A percentile compares a stretch with the other conserved stretches of the same genome.
phyloP scores from a whole-genome alignment of 305 asterid species.

The Fraxinus latifolia region DNA sequence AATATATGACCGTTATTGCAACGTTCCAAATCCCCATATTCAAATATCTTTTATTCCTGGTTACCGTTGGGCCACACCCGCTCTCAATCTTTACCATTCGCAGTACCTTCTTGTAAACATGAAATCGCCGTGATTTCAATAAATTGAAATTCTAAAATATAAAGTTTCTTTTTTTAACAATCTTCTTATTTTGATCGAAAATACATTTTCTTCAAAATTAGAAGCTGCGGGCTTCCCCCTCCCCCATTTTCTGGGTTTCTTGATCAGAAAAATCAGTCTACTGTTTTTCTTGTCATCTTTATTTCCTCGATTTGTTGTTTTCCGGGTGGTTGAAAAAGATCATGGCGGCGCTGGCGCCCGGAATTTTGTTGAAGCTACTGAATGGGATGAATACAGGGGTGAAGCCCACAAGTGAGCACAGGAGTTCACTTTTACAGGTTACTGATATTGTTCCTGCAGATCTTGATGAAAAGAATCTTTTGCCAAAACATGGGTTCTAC shows the following conservation, averaged over 20 bases:
- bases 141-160: neutral
- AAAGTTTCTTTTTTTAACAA: neutral
- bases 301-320: neutral
- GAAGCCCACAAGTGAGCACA: constrained; percentile 80
- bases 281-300: neutral
- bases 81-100: constrained; percentile 20
- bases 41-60: constrained; percentile 17
- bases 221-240: neutral
- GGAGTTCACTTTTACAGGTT: constrained; percentile 84
- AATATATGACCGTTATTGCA: constrained; percentile 45
- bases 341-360: constrained; percentile 89
- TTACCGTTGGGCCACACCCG: constrained; percentile 38
- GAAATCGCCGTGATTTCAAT: constrained; percentile 17
- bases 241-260: neutral
- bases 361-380: constrained; percentile 72
- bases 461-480: constrained; percentile 78
- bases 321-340: neutral
- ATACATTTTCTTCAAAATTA: neutral
- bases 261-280: neutral
- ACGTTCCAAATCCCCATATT: constrained; percentile 34
- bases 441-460: constrained; percentile 98
- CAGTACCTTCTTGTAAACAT: neutral
- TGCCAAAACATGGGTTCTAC: constrained; percentile 86
- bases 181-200: neutral
- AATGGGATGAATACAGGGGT: constrained; percentile 76